Evolutionary conservation across 257 asterid species (phyloP).

Genomic region (Ophiorrhiza pumila): DNA sequence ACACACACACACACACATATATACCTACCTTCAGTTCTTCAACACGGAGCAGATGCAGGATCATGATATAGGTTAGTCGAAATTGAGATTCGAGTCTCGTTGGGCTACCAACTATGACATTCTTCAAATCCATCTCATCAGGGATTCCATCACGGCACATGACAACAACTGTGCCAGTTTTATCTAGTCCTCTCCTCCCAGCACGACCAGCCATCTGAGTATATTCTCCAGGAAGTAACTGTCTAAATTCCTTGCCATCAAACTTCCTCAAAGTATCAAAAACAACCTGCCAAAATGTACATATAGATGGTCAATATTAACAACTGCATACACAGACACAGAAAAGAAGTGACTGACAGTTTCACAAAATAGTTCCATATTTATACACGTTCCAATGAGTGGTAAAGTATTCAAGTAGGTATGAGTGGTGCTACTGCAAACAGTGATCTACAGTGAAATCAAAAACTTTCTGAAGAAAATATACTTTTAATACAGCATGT

Average conservation of each 20-base stretch:
- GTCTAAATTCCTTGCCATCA: slow-evolving; percentile 92
- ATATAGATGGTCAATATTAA: not conserved
- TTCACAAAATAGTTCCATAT: not conserved
- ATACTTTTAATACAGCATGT: not conserved
- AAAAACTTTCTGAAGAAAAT: not conserved
- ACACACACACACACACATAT: no score
- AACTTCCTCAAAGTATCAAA: slow-evolving; percentile 90
- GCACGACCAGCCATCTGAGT: slow-evolving; percentile 99
- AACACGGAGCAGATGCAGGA: slow-evolving; percentile 94
- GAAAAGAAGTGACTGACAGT: not conserved
- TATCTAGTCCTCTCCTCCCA: slow-evolving; percentile 98
- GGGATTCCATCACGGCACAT: slow-evolving; percentile 96
- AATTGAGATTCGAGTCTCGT: slow-evolving; percentile 94
- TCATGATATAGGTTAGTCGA: slow-evolving; percentile 96
- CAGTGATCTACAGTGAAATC: not conserved
- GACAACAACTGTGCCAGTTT: slow-evolving; percentile 85
- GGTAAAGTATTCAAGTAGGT: not conserved
- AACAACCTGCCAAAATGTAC: slow-evolving; percentile 66
- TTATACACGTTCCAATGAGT: not conserved
- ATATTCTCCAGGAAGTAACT: slow-evolving; percentile 94
- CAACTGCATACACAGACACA: not conserved
- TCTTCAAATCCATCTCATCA: slow-evolving; percentile 68
- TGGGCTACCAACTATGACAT: slow-evolving; percentile 84
- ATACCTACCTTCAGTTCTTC: slow-evolving; percentile 88
- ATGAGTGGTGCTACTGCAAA: not conserved